These are phyloP conservation scores for Elongisporangium undulatum DNA, from an alignment of 352 stramenopile genomes.

Conservation along the genomic window DNA sequence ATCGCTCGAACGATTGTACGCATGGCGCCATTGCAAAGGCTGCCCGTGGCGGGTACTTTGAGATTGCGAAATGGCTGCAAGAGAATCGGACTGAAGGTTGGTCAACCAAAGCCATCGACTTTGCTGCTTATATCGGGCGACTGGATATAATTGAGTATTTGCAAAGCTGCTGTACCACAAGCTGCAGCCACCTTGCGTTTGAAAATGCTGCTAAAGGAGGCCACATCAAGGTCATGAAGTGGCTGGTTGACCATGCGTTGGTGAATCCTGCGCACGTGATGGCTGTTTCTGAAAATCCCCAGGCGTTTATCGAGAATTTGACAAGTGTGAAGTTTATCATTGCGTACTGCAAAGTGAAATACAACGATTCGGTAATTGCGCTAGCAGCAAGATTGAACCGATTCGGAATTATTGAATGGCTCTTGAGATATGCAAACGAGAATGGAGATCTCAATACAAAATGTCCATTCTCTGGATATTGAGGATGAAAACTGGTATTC, in stretches of 20 bases:
- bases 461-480: background rate
- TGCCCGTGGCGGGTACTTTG: slow-evolving; percentile 10
- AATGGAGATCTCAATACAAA: background rate
- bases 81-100: slow-evolving; percentile 3
- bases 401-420: background rate
- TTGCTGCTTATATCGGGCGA: slow-evolving; percentile 17
- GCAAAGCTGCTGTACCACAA: slow-evolving; percentile 16
- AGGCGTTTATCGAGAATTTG: background rate
- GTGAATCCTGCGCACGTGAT: background rate
- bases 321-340: background rate
- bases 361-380: background rate
- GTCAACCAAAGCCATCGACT: slow-evolving; percentile 17
- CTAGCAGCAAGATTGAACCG: background rate
- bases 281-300: background rate
- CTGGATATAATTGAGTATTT: slow-evolving; percentile 25
- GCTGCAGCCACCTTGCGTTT: slow-evolving; percentile 27
- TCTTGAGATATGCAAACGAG: background rate
- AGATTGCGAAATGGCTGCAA: slow-evolving; percentile 10
- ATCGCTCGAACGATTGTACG: slow-evolving; percentile 21
- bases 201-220: slow-evolving; percentile 31
- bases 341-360: background rate
- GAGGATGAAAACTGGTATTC: no score
- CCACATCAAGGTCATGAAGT: slow-evolving; percentile 27
- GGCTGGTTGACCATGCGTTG: slow-evolving; percentile 17
- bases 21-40: slow-evolving; percentile 20